Base-by-base conservation (phyloP, 768 basidiomycete species). In the Chiua virens region DNA sequence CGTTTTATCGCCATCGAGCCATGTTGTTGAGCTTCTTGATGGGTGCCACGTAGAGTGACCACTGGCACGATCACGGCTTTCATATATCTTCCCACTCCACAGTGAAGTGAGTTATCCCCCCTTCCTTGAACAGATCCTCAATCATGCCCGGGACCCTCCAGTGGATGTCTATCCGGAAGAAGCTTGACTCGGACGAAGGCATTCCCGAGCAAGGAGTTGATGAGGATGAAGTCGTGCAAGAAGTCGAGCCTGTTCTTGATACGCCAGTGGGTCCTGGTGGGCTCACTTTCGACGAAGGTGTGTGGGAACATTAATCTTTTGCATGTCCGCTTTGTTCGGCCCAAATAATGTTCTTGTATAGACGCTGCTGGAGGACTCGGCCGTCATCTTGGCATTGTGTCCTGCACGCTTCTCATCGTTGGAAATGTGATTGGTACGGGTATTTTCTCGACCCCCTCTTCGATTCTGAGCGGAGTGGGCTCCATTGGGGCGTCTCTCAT, bases 371-470 rank as follows among this genome's bases (percentile, higher is more conserved):
- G 80, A 18, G 81, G 81, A 9, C 78, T 81, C 65, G 80, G 81
- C 4, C 73, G 79, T 36, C 80, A 82, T 57, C 67, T 82, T 1
- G 80, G 80, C 13, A 73, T 81, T 7, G 73, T 76, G 50, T 78
- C 75, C 35, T 82, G 79, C 49, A 82, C 79, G 1, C 72, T 82
- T 56, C 65, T 80, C 22, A 80, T 81, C 15, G 75, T 82, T 21
- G 81, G 81, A 1, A 68, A 73, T 34, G 78, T 83, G 52, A 81
- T 83, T 52, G 81, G 82, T 0, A 81, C 80, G 0, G 81, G 80
- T 20, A 82, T 84, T 56, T 83, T 83, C 67, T 79, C 80, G 1
- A 82, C 81, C 0, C 82, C 81, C 0, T 80, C 80, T 2, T 77
- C 77, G 0, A 83, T 84, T 58, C 73, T 84, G 18, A 71, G 68